Evolutionary conservation across 768 basidiomycete species (phyloP).

Genomic region (Hortiboletus campestris): DNA sequence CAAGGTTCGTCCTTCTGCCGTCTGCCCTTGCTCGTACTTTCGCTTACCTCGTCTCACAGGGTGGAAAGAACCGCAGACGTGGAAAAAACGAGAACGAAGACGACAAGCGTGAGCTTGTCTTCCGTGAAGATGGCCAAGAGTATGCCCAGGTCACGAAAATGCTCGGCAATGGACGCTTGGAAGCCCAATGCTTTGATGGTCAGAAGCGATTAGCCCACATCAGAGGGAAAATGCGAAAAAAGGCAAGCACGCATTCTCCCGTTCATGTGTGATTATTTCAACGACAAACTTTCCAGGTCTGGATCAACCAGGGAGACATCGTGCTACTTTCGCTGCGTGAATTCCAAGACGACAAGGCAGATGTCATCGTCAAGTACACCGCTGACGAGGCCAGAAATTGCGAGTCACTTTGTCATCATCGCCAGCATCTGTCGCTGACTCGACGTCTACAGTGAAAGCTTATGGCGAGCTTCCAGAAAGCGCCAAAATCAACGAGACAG

Average conservation of each 20-base stretch:
- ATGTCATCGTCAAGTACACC: conserved; percentile 99
- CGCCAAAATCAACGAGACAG: conserved; percentile 97
- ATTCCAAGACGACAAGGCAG: conserved; percentile 99
- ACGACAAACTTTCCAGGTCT: conserved; percentile 59
- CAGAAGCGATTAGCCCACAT: conserved; percentile 98
- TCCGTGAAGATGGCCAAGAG: conserved; percentile 98
- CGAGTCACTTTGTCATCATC: conserved; percentile 33
- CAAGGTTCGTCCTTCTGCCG: conserved; percentile 17
- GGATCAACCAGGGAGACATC: conserved; percentile 99
- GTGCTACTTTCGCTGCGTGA: conserved; percentile 92
- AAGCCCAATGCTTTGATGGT: conserved; percentile 97
- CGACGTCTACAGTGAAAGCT: conserved; percentile 68
- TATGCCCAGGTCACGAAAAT: conserved; percentile 99
- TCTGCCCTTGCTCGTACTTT: neutral
- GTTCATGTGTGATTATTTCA: neutral
- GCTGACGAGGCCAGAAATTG: conserved; percentile 89
- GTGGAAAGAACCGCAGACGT: conserved; percentile 98
- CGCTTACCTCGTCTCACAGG: conserved; percentile 47
- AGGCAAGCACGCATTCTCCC: conserved; percentile 51
- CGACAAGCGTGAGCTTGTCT: conserved; percentile 97
- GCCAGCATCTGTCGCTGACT: conserved; percentile 9
- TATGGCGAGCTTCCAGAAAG: conserved; percentile 97
- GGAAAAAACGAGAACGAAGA: conserved; percentile 99
- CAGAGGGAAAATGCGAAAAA: conserved; percentile 98
- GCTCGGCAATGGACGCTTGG: conserved; percentile 96